Base-by-base conservation (phyloP, 192 early-diverging fungal species). In the Linnemannia exigua region DNA sequence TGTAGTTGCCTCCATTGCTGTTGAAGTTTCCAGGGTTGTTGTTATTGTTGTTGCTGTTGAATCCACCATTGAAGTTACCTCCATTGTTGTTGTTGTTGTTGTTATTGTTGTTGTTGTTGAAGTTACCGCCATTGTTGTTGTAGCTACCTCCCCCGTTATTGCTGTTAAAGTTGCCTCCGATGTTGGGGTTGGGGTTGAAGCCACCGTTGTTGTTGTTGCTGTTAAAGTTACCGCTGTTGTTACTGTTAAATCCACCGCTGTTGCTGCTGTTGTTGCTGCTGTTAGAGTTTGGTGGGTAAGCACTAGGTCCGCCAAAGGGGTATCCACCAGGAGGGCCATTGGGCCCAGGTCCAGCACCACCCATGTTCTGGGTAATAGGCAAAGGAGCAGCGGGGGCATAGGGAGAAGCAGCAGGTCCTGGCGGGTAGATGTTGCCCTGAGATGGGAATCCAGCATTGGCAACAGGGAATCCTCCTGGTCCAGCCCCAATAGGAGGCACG, bases 311-410 rank as follows among this genome's bases (percentile, higher is more conserved):
- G n/a, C 58, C 84, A 66, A 77, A 79, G 5, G 84, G 78, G 25
- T 76, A 80, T 80, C 74, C 77, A 8, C 78, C 74, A 46, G 84
- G 84, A 22, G 78, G 74, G 37, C 78, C 84, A 69, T 52, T 74
- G 20, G 35, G 47, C 4, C 38, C 67, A 19, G 33, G 17, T 11
- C 81, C 81, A 52, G 37, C 76, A 31, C 58, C 28, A 15, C 58
- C 58, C 58, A 63, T 63, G 58, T 63, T 63, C 19, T 66, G 72
- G 16, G 58, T 61, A 16, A 63, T 80, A 12, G 84, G 84, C 69
- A 86, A 36, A 15, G 66, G 74, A 19, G 72, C 74, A 37, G 70
- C 77, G 0, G 68, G 58, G 7, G 84, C 74, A 61, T 73, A 86
- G 35, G 84, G 78, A 8, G 84, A 77, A 58, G 51, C 58, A 11